phyloP scores from a whole-genome alignment of 2,329 filamentous ascomycete species.

The Beauveria caledonica region DNA sequence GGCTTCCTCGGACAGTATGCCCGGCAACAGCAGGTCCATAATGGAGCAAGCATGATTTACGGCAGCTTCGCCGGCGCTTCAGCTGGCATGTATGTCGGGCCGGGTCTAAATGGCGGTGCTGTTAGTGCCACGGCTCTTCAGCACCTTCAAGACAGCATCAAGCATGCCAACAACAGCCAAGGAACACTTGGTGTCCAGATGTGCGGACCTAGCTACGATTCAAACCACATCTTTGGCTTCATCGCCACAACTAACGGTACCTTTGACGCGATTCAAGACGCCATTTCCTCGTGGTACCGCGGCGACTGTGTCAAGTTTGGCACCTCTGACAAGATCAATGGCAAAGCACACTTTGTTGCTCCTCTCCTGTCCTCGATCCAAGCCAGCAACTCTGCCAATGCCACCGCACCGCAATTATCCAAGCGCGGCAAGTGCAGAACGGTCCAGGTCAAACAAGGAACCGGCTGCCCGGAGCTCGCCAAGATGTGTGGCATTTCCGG shows the following conservation, averaged over 20 bases:
- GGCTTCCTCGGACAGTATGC: background rate
- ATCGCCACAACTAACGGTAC: background rate
- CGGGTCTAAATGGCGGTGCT: background rate
- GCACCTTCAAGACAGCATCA: slow-evolving; percentile 13
- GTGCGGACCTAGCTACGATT: background rate
- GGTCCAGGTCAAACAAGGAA: too few species aligned
- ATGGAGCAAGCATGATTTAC: background rate
- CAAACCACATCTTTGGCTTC: slow-evolving; percentile 7
- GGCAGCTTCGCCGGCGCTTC: background rate
- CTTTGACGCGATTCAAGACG: background rate
- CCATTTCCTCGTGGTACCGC: background rate
- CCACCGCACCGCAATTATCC: too few species aligned
- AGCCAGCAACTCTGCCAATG: background rate
- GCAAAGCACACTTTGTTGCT: background rate
- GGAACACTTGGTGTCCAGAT: background rate
- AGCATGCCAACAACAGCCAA: slow-evolving; percentile 3
- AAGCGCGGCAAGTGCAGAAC: too few species aligned
- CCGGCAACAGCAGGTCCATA: background rate
- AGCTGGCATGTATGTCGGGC: background rate
- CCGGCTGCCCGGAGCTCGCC: too few species aligned
- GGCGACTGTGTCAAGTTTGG: background rate
- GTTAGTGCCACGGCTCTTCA: slow-evolving; percentile 16
- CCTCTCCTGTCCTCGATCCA: background rate
- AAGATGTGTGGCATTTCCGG: slow-evolving; percentile 25
- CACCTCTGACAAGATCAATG: background rate